Evolutionary conservation across 805 yeast species (phyloP).

Genomic region (Jamesozyma jinghongensis): DNA sequence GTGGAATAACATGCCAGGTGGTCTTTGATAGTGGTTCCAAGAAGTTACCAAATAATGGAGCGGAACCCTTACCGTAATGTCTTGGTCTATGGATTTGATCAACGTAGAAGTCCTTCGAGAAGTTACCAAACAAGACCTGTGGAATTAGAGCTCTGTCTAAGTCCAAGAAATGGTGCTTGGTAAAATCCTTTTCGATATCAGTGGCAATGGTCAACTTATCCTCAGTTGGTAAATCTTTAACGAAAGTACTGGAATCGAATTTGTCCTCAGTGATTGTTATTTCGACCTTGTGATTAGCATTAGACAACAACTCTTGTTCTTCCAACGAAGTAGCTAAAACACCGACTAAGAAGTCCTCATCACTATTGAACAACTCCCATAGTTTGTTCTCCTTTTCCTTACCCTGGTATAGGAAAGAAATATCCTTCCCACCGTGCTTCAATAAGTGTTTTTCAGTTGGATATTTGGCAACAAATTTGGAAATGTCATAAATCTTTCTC

Average conservation of each 20-base stretch:
- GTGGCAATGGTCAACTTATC: constrained; percentile 70
- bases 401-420: constrained; percentile 47
- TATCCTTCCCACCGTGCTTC: constrained; percentile 73
- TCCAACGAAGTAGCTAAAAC: constrained; percentile 75
- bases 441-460: constrained; percentile 59
- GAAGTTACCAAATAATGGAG: constrained; percentile 90
- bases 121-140: constrained; percentile 70
- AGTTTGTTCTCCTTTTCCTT: constrained; percentile 27
- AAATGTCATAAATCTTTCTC: constrained; percentile 78
- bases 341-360: constrained; percentile 73
- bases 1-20: constrained; percentile 91
- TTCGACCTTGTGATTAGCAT: constrained; percentile 52
- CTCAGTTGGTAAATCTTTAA: constrained; percentile 56
- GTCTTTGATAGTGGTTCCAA: constrained; percentile 86
- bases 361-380: constrained; percentile 34
- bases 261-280: constrained; percentile 38
- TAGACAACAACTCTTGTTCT: constrained; percentile 57
- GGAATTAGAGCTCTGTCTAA: constrained; percentile 68
- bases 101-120: constrained; percentile 80
- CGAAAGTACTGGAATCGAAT: constrained; percentile 47
- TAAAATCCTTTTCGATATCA: constrained; percentile 60
- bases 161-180: constrained; percentile 79
- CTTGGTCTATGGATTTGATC: constrained; percentile 97
- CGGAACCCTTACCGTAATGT: constrained; percentile 95
- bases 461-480: constrained; percentile 39